These are phyloP conservation scores for Triticum urartu DNA, from an alignment of 176 grass and related monocot genomes.

Conservation along the genomic window DNA sequence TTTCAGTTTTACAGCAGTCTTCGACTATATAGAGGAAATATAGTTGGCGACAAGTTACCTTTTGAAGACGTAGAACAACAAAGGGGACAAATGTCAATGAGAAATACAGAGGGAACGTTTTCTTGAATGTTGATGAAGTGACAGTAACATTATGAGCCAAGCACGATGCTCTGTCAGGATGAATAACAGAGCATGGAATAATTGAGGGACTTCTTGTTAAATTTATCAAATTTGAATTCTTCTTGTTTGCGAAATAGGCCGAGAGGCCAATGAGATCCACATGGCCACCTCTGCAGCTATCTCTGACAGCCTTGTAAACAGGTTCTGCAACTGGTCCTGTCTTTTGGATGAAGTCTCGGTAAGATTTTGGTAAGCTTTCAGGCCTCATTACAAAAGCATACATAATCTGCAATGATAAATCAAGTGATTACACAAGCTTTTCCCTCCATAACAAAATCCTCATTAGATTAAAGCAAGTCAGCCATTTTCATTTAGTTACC, in stretches of 20 bases:
- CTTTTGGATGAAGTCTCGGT: slow-evolving; percentile 97
- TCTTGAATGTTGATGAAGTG: slow-evolving; percentile 89
- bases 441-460: slow-evolving; percentile 17
- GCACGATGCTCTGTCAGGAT: slow-evolving; percentile 82
- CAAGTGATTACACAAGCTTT: slow-evolving; percentile 11
- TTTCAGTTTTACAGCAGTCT: slow-evolving; percentile 10
- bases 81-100: slow-evolving; percentile 96
- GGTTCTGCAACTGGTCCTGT: slow-evolving; percentile 90
- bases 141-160: slow-evolving; percentile 69
- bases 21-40: slow-evolving; percentile 30
- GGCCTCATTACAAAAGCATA: slow-evolving; percentile 98
- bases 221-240: slow-evolving; percentile 46
- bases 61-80: slow-evolving; percentile 92
- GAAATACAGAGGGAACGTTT: slow-evolving; percentile 96
- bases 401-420: slow-evolving; percentile 82
- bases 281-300: slow-evolving; percentile 82
- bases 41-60: slow-evolving; percentile 55
- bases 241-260: slow-evolving; percentile 65
- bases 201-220: slow-evolving; percentile 63
- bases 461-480: slow-evolving; percentile 3
- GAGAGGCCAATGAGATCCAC: slow-evolving; percentile 67
- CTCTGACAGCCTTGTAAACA: slow-evolving; percentile 76
- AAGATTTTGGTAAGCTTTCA: slow-evolving; percentile 96
- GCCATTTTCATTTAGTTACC: slow-evolving; percentile 47
- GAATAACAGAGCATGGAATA: slow-evolving; percentile 89